Evolutionary conservation across 768 basidiomycete species (phyloP), one percentile per base, ranked within the genome.

Genomic region (Suillus subluteus): DNA sequence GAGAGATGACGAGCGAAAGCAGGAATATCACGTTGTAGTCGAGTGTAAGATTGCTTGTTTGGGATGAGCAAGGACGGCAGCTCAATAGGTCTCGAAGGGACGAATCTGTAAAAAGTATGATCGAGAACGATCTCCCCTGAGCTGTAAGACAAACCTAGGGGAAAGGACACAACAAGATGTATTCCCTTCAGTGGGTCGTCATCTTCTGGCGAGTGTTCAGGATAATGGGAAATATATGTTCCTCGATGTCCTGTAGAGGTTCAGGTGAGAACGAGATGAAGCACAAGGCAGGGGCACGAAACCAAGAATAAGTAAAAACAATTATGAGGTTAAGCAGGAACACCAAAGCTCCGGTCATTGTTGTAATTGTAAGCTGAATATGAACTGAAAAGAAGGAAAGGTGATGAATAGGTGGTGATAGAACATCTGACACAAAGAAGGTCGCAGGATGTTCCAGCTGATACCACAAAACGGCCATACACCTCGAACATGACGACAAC

Each of bases 1-100:
- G 90, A 2, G 97, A 98, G 69, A 99, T 95, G 69, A 98, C 96
- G 58, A 99, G 91, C 1, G 96, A 98, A 15, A 99, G 87, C 3
- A 97, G 98, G 76, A 99, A 99, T 74, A 92, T 93, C 81, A 99
- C 96, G 40, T 85, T 87, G 78, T 98, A 98, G 79, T 99, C 98
- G 64, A 99, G 86, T 4, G 95, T 86, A 61, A 99, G 81, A 96
- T 94, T 1, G 92, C 97, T 96, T 75, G 40, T 52, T 41, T 41
- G 11, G 65, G 6, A 26, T 18, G 30, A 30, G 58, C 69, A 26
- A 66, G 70, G 63, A 64, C 4, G 16, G 23, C 5, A 3, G 9
- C 23, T 16, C 16, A 21, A 11, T 4, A 98, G 81, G 70, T 96
- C 92, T 30, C 91, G 85, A 30, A 99, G 81, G 4, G 95, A 96